Evolutionary conservation across 495 filamentous ascomycete genomes (phyloP), one percentile per base, ranked within the genome.

Genomic region (Achaetomiella virescens): DNA sequence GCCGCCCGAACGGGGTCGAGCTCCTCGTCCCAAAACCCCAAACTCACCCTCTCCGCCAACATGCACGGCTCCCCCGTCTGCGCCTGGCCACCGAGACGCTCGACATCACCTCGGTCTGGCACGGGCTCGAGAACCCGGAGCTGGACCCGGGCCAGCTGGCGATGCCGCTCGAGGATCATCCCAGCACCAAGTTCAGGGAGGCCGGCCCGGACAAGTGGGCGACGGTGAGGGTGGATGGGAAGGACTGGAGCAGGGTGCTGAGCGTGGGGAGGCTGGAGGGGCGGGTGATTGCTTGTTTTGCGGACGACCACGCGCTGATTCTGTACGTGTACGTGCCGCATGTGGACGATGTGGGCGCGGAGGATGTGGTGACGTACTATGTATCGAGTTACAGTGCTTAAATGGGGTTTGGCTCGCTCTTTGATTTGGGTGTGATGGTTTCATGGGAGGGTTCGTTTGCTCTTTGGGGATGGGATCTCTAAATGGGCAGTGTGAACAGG

Each of bases 291-390:
- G 93, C 91, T 49, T 96, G 91, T 80, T 82, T 84, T 68, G 72
- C 72, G 15, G 74, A 83, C 61, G 88, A 91, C n/a, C 87, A 87
- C 66, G 92, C 91, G 0, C 66, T 98, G 48, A 86, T 97, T 21
- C 73, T 97, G 3, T 98, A 98, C 64, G 93, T 98, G 20, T 98
- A 92, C 66, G 75, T 97, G 49, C 81, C 89, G 36, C 77, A 84
- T 56, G 72, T 81, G 45, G 85, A 83, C 49, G 82, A 85, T 70
- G 78, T 76, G 51, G 58, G 79, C 65, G 74, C 79, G n/a, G 81
- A 90, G 66, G 82, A 87, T 43, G 87, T 95, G 52, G 68, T 92
- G 49, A 92, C 89, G n/a, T 54, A 54, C 27, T 54, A 54, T 31
- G 43, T 54, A 18, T 27, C 52, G 31, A 54, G 52, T 40, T 54